Evolutionary conservation across 31 red algal species (phyloP).

Genomic region (Porphyra umbilicalis): DNA sequence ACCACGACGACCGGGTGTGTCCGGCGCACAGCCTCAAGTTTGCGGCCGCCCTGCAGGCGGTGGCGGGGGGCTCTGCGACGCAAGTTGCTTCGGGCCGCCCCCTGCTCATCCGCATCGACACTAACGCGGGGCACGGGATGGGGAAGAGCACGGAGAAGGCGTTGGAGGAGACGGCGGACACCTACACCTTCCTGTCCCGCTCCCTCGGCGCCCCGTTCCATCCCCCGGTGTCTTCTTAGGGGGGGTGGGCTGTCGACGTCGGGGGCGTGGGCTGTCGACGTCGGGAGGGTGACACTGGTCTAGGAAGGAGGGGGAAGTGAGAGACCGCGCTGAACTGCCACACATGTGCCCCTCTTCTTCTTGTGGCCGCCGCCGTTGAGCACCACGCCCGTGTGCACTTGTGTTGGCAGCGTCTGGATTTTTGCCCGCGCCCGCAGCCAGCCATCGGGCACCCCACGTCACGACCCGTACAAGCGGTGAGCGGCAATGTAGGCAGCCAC

Average conservation of each 20-base stretch:
- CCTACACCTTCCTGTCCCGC: not conserved
- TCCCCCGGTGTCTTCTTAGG: not conserved
- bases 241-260: too few species aligned
- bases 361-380: too few species aligned
- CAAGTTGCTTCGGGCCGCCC: conserved; percentile 26
- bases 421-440: too few species aligned
- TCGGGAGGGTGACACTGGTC: too few species aligned
- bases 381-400: too few species aligned
- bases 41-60: conserved; percentile 50
- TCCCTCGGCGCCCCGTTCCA: not conserved
- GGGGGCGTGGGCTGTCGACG: too few species aligned
- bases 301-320: too few species aligned
- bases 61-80: conserved; percentile 15
- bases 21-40: conserved; percentile 70
- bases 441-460: too few species aligned
- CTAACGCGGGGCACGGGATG: conserved; percentile 80
- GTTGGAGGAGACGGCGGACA: conserved; percentile 57
- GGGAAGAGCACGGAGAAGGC: conserved; percentile 66
- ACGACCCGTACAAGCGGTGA: not conserved
- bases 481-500: not conserved
- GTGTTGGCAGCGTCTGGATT: too few species aligned
- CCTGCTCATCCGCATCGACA: conserved; percentile 57
- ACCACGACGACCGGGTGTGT: conserved; percentile 77
- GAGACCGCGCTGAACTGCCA: too few species aligned
- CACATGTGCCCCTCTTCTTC: too few species aligned